These are phyloP conservation scores for Suillus ampliporus DNA, from an alignment of 768 basidiomycete genomes.

Conservation along the genomic window DNA sequence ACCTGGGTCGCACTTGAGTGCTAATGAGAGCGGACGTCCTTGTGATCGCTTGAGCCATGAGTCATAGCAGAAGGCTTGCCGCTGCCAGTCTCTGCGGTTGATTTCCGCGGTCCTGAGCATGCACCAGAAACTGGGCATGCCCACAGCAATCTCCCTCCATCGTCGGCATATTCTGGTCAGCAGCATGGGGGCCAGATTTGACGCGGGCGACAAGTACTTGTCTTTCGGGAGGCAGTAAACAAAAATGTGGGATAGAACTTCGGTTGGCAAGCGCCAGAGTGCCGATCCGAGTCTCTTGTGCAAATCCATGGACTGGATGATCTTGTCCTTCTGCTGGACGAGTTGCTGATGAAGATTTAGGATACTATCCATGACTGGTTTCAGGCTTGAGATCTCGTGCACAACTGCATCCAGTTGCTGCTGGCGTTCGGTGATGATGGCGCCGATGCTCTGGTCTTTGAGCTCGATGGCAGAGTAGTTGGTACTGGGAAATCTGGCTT, in stretches of 20 bases:
- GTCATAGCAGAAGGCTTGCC: not conserved
- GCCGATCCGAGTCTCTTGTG: slow-evolving; percentile 30
- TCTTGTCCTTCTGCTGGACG: slow-evolving; percentile 16
- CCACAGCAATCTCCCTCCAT: slow-evolving; percentile 47
- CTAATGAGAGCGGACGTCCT: too few relatives aligned
- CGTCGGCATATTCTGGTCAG: slow-evolving; percentile 45
- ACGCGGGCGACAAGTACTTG: slow-evolving; percentile 29
- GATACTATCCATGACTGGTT: slow-evolving; percentile 20
- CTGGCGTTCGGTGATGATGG: slow-evolving; percentile 22
- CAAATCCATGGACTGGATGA: slow-evolving; percentile 21
- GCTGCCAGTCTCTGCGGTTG: slow-evolving; percentile 15
- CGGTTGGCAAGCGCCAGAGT: slow-evolving; percentile 48
- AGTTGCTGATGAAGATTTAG: slow-evolving; percentile 16
- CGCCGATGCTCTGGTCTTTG: slow-evolving; percentile 17
- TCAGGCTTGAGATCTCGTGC: slow-evolving; percentile 19
- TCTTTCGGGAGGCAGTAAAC: slow-evolving; percentile 39
- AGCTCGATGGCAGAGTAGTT: slow-evolving; percentile 21
- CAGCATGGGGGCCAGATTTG: slow-evolving; percentile 39
- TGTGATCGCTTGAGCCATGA: too few relatives aligned
- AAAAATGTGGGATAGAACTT: slow-evolving; percentile 55
- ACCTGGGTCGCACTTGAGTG: too few relatives aligned
- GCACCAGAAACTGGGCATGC: slow-evolving; percentile 54
- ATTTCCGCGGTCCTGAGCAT: slow-evolving; percentile 36
- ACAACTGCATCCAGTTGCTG: slow-evolving; percentile 21
- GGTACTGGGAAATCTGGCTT: not conserved